phyloP scores from a whole-genome alignment of 257 asterid genomes.

The Solanum habrochaites region DNA sequence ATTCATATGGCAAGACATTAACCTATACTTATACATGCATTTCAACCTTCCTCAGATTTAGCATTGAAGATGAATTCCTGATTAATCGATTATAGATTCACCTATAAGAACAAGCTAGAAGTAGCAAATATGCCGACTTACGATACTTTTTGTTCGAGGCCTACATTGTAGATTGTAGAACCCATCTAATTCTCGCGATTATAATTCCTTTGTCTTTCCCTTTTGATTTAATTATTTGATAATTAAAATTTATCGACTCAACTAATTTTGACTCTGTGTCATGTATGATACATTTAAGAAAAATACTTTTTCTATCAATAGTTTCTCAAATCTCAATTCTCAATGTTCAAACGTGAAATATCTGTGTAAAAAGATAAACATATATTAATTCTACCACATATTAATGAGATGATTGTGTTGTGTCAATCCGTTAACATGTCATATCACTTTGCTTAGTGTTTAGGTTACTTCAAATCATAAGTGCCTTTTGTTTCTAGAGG shows the following conservation, averaged over 20 bases:
- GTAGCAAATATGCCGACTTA: background rate
- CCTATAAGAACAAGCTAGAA: background rate
- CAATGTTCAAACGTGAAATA: background rate
- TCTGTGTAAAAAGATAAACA: background rate
- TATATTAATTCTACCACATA: background rate
- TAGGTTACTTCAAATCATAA: background rate
- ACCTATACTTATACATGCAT: background rate
- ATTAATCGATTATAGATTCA: background rate
- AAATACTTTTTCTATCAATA: background rate
- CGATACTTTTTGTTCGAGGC: background rate
- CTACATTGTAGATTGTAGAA: background rate
- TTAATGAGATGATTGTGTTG: background rate
- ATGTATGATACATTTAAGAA: background rate
- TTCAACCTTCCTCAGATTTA: background rate
- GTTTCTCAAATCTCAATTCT: background rate
- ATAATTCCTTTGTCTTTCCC: background rate
- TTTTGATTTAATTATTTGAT: background rate
- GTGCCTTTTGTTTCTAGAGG: background rate
- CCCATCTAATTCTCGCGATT: background rate
- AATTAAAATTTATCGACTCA: accelerated
- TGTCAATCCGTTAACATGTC: background rate
- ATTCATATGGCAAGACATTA: background rate
- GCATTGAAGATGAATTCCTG: background rate
- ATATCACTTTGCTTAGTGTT: background rate
- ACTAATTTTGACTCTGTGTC: background rate